Evolutionary conservation across 495 filamentous ascomycete species (phyloP), one percentile per base, ranked within the genome.

Genomic region (Podospora pseudoanserina): DNA sequence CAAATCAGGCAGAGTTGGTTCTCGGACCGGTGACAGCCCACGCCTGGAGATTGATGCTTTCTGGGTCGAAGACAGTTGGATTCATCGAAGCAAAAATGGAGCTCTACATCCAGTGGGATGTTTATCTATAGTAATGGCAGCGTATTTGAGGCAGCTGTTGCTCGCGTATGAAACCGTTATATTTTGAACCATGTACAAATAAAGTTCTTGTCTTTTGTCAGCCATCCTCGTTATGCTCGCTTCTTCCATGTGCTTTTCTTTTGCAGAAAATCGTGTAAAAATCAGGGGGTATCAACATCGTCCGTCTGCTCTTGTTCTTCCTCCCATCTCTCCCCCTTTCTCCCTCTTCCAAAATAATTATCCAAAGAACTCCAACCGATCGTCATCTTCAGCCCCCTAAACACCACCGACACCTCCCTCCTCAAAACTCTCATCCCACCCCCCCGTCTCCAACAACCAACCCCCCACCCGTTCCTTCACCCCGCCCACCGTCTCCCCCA

Each of bases 401-500:
- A 75, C 78, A 27, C 78, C 79, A 2, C 81, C 82, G 13, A 83
- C 81, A 34, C 80, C 82, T 0, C 80, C 79, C 30, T 83, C 82
- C 71, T 84, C 82, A 30, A 84, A 79, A 63, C 78, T 82, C 77
- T 92, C 90, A 65, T 92, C 90, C 91, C 91, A 94, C 2, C 89
- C 91, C 49, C 89, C 89, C 18, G 87, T 86, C 69, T 84, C 84
- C 59, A 89, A 69, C 71, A 94, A 79, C 76, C 86, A 90, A n/a
- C 81, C 84, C 19, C 85, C 85, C 0, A 92, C 86, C 59, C 89
- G 79, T 72, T 83, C 81, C 74, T 84, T 85, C 2, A 85, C 83
- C 0, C 73, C 78, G 23, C 69, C 78, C 68, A 87, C 74, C 65
- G 80, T 82, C 67, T 81, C 80, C 9, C 83, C 85, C 27, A 87